phyloP scores from a whole-genome alignment of 371 early-diverging fungal genomes.

The Actinomucor elegans region DNA sequence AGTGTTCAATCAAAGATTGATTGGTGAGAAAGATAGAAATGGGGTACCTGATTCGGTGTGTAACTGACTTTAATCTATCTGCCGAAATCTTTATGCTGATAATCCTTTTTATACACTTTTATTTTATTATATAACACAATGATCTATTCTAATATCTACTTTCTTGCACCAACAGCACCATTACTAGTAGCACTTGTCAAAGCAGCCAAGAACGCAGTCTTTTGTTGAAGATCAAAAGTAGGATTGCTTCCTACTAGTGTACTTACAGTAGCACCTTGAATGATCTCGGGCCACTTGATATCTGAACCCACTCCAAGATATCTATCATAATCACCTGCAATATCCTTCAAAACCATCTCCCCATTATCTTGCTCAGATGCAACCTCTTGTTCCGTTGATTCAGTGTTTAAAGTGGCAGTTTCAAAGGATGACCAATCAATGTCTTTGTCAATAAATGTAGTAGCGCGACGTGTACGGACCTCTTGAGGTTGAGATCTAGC shows the following conservation, averaged over 20 bases:
- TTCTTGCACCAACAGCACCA: constrained; percentile 15
- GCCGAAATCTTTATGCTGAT: no score
- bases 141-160: no score
- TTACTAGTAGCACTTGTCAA: constrained; percentile 29
- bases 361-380: constrained; percentile 11
- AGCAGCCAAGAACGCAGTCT: constrained; percentile 33
- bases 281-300: constrained; percentile 18
- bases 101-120: no score
- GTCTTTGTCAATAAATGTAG: constrained; percentile 45
- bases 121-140: no score
- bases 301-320: constrained; percentile 27
- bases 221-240: constrained; percentile 37
- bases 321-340: constrained; percentile 34
- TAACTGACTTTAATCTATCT: no score
- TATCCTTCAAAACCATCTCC: constrained; percentile 20
- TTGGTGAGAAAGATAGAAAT: no score
- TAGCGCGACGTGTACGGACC: constrained; percentile 31
- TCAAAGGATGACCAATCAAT: constrained; percentile 42
- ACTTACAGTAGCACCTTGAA: constrained; percentile 18
- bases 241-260: constrained; percentile 40
- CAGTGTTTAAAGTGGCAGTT: background rate
- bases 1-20: no score
- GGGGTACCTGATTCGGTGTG: no score
- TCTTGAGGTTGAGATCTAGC: constrained; percentile 17
- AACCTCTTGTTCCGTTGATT: background rate